phyloP scores from a whole-genome alignment of 2,329 filamentous ascomycete species.

The Talaromyces sp. region DNA sequence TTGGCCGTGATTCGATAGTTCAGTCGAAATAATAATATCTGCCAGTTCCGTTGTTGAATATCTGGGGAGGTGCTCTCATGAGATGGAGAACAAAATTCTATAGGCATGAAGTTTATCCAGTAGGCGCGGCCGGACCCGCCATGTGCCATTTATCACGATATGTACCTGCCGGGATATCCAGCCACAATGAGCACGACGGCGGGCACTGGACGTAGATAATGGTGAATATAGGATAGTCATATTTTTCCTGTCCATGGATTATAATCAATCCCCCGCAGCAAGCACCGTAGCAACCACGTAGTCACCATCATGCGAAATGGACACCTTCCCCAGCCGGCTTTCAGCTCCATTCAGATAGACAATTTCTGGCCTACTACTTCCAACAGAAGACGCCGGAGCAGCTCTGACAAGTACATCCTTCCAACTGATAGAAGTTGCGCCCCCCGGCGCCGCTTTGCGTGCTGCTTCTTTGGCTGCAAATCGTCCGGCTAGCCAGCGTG shows the following conservation, averaged over 20 bases:
- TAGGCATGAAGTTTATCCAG: neutral
- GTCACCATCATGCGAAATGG: constrained; percentile 83
- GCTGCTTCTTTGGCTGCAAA: constrained; percentile 74
- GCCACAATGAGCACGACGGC: neutral
- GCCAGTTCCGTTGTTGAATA: neutral
- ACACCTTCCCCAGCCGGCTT: constrained; percentile 65
- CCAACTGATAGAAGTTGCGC: constrained; percentile 58
- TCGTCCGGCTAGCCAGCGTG: constrained; percentile 49
- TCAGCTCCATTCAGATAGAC: constrained; percentile 33
- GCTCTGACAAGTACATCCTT: constrained; percentile 57
- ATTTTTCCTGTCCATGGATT: neutral
- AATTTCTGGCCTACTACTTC: constrained; percentile 38
- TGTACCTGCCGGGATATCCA: neutral
- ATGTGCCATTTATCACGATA: constrained; percentile 3
- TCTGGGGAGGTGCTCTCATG: neutral
- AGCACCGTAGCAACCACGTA: constrained; percentile 62
- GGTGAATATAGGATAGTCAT: neutral
- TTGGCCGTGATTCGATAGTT: neutral
- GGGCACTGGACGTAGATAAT: neutral
- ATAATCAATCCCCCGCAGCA: constrained; percentile 28
- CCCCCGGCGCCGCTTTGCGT: constrained; percentile 64
- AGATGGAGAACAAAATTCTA: neutral
- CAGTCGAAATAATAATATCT: neutral
- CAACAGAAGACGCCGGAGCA: constrained; percentile 22
- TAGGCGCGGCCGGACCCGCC: constrained; percentile 14